Percentiles rank a stretch among this genome's conserved stretches.
phyloP scores from a whole-genome alignment of 1,284 basidiomycete species.

The Acaromyces ingoldii region DNA sequence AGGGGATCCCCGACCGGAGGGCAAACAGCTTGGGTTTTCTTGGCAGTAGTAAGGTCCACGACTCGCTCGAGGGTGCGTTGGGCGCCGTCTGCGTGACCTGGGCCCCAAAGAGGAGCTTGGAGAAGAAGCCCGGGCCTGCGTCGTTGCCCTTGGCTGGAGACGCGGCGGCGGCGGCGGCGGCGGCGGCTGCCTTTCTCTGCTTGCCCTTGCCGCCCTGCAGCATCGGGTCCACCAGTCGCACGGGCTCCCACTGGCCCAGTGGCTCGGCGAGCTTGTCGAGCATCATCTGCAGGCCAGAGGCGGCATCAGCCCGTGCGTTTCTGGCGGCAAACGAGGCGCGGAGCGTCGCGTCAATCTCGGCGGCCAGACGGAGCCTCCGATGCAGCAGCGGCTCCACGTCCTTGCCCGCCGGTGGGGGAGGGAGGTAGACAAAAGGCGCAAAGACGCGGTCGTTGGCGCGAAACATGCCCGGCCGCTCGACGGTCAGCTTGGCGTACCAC shows the following conservation, averaged over 20 bases:
- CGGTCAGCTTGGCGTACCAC: slow-evolving; percentile 43
- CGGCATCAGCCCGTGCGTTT: neutral
- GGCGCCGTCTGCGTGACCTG: neutral
- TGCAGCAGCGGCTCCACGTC: slow-evolving; percentile 14
- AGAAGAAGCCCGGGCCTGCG: neutral
- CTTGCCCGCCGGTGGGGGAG: slow-evolving; percentile 22
- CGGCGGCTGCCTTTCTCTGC: neutral
- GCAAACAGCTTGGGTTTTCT: slow-evolving; percentile 4
- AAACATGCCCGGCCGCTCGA: slow-evolving; percentile 35
- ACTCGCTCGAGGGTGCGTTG: neutral
- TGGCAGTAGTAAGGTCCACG: slow-evolving; percentile 1
- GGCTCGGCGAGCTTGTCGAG: slow-evolving; percentile 10
- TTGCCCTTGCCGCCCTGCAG: neutral
- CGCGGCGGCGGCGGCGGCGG: too few species aligned
- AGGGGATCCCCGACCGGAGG: slow-evolving; percentile 5
- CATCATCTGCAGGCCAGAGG: slow-evolving; percentile 5
- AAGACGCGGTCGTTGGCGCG: slow-evolving; percentile 36
- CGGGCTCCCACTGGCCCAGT: slow-evolving; percentile 6
- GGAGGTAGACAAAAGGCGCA: slow-evolving; percentile 41
- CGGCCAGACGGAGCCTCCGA: slow-evolving; percentile 17
- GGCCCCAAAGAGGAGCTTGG: slow-evolving; percentile 2
- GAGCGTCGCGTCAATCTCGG: slow-evolving; percentile 18
- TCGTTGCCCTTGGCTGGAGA: neutral
- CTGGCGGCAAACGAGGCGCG: too few species aligned
- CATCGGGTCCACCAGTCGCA: neutral